Conservation (phyloP, 257 asterid species). For the Nicotiana sylvestris region DNA sequence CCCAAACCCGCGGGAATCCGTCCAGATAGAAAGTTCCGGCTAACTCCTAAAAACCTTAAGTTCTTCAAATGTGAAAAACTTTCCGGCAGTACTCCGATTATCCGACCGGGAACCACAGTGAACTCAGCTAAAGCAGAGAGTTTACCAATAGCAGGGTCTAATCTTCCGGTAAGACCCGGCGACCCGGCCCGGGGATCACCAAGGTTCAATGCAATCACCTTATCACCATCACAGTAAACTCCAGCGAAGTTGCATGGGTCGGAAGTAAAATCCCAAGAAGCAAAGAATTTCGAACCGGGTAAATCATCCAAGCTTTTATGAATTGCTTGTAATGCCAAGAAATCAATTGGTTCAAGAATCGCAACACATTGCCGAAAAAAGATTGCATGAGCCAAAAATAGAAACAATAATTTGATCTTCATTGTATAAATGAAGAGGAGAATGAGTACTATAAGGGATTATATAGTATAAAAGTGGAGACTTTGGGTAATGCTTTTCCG, state of each 20-base stretch:
- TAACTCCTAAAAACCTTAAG: constrained; percentile 58
- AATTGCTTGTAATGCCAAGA: constrained; percentile 78
- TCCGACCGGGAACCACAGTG: constrained; percentile 80
- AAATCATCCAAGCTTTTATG: constrained; percentile 58
- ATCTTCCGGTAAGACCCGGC: constrained; percentile 60
- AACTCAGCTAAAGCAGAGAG: constrained; percentile 68
- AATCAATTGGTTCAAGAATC: constrained; percentile 78
- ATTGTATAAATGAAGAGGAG: constrained; percentile 6
- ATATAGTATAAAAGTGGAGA: constrained; percentile 23
- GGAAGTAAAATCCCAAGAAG: constrained; percentile 90
- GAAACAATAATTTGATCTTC: neutral
- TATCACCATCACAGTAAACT: constrained; percentile 63
- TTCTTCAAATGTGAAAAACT: constrained; percentile 46
- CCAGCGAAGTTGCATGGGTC: constrained; percentile 88
- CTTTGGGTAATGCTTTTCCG: constrained; percentile 39
- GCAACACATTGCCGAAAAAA: constrained; percentile 25
- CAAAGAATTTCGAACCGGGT: constrained; percentile 71
- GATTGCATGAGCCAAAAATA: constrained; percentile 22
- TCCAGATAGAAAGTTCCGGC: constrained; percentile 73
- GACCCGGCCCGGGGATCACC: constrained; percentile 94
- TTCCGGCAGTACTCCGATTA: constrained; percentile 61
- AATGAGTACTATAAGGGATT: constrained; percentile 1
- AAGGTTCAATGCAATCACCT: constrained; percentile 68
- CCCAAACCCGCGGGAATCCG: constrained; percentile 59
- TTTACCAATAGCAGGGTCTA: constrained; percentile 74